Evolutionary conservation across 2,329 filamentous ascomycete species (phyloP).

Genomic region (Beauveria rudraprayagi): DNA sequence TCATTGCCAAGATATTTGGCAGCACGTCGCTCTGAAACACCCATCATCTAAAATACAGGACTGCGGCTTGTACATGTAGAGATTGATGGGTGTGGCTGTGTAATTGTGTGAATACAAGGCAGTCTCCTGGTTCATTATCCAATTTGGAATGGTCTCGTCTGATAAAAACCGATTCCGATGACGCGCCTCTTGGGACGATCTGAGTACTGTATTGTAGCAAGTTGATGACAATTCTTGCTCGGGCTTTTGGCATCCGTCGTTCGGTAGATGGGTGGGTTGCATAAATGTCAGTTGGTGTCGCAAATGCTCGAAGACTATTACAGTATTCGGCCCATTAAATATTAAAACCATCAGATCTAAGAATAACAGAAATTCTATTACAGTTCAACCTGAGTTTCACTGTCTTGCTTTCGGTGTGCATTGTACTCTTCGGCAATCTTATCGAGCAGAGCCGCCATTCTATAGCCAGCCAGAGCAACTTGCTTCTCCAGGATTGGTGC

Average conservation of each 20-base stretch:
- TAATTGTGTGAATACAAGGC: not conserved
- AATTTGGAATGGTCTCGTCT: constrained; percentile 5
- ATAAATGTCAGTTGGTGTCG: not conserved
- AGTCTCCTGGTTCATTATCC: not conserved
- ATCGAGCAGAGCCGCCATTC: constrained; percentile 61
- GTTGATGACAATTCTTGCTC: not conserved
- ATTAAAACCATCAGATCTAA: not conserved
- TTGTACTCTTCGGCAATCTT: constrained; percentile 41
- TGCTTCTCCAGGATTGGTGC: constrained; percentile 58
- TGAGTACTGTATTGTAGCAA: not conserved
- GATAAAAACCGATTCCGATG: not conserved
- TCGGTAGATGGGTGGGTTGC: not conserved
- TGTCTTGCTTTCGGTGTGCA: constrained; percentile 12
- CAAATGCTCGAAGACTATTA: not conserved
- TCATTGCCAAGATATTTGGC: not conserved
- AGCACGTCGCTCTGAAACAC: not conserved
- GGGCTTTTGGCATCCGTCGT: not conserved
- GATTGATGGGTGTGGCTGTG: not conserved
- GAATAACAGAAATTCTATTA: constrained; percentile 12
- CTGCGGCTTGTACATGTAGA: not conserved
- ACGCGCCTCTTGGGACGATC: not conserved
- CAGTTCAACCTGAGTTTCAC: constrained; percentile 21
- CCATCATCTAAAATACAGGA: not conserved
- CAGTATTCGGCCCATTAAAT: not conserved
- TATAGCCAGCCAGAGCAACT: constrained; percentile 60